Percentiles rank a stretch among this genome's conserved stretches.
These are phyloP conservation scores for Massariosphaeria phaeospora DNA, from an alignment of 495 filamentous ascomycete genomes.

Conservation along the genomic window DNA sequence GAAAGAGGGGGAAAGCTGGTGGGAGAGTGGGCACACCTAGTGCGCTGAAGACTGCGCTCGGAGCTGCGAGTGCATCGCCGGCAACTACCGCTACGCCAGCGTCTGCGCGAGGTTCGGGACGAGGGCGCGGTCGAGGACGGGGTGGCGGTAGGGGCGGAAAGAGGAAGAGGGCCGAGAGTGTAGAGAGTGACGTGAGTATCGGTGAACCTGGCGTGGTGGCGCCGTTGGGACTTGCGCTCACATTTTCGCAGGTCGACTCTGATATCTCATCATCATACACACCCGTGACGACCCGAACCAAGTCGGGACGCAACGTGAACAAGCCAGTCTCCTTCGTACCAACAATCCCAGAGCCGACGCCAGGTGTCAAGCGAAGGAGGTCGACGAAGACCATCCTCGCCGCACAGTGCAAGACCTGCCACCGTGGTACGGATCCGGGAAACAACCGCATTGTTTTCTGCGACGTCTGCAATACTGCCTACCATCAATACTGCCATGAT, in stretches of 20 bases:
- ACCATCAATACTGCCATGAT: conserved; percentile 89
- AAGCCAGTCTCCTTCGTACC: conserved; percentile 69
- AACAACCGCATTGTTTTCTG: conserved; percentile 92
- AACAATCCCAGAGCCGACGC: conserved; percentile 43
- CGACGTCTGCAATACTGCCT: conserved; percentile 80
- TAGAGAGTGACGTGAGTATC: conserved; percentile 27
- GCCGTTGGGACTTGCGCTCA: background rate
- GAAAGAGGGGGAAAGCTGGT: conserved; percentile 35
- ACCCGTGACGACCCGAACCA: conserved; percentile 62
- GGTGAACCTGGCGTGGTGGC: background rate
- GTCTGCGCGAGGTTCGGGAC: conserved; percentile 11
- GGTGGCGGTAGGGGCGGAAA: conserved; percentile 41
- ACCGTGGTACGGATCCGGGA: conserved; percentile 65
- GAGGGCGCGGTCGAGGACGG: conserved; percentile 32
- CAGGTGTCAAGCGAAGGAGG: conserved; percentile 44
- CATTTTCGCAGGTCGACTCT: conserved; percentile 33
- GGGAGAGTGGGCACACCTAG: conserved; percentile 44
- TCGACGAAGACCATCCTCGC: conserved; percentile 43
- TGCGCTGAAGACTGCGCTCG: conserved; percentile 38
- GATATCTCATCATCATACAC: conserved; percentile 50
- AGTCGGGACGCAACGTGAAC: conserved; percentile 75
- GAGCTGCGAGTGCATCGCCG: conserved; percentile 3
- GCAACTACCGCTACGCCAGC: conserved; percentile 22
- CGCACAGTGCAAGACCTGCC: conserved; percentile 68
- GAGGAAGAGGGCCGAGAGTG: conserved; percentile 38